Conservation (phyloP, 129 eudicot species). For the Chrysanthemum makinoi region DNA sequence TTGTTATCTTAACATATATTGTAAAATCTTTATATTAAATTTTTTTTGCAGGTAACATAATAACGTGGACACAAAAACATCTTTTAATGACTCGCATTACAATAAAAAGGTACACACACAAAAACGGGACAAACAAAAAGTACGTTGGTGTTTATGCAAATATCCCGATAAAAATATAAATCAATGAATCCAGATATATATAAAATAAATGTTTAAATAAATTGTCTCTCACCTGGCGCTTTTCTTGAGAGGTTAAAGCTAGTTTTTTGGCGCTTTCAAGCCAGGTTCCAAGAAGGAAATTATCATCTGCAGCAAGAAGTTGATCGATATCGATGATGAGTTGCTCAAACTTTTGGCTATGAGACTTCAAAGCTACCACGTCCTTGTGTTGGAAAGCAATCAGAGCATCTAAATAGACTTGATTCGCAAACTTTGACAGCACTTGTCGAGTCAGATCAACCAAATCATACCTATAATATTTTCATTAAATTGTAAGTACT, state of each 20-base stretch:
- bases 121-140: too few relatives aligned
- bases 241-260: constrained; percentile 58
- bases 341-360: constrained; percentile 60
- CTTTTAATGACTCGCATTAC: too few relatives aligned
- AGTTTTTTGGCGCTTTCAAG: constrained; percentile 77
- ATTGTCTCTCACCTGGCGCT: constrained; percentile 53
- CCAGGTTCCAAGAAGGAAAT: constrained; percentile 94
- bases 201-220: not conserved
- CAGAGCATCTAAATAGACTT: constrained; percentile 71
- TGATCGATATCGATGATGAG: constrained; percentile 74
- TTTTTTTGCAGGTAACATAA: too few relatives aligned
- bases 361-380: constrained; percentile 40
- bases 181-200: not conserved
- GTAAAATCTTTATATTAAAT: too few relatives aligned
- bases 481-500: not conserved
- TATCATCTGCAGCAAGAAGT: constrained; percentile 90
- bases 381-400: constrained; percentile 60
- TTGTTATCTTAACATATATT: too few relatives aligned
- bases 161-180: too few relatives aligned
- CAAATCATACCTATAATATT: constrained; percentile 82
- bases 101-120: too few relatives aligned
- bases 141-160: too few relatives aligned
- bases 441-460: constrained; percentile 92
- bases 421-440: constrained; percentile 84
- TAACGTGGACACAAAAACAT: too few relatives aligned